A percentile compares a stretch with the other conserved stretches of the same genome.
Evolutionary conservation across 176 grass and related monocot genomes (phyloP).

Genomic region (Tuctoria greenei): DNA sequence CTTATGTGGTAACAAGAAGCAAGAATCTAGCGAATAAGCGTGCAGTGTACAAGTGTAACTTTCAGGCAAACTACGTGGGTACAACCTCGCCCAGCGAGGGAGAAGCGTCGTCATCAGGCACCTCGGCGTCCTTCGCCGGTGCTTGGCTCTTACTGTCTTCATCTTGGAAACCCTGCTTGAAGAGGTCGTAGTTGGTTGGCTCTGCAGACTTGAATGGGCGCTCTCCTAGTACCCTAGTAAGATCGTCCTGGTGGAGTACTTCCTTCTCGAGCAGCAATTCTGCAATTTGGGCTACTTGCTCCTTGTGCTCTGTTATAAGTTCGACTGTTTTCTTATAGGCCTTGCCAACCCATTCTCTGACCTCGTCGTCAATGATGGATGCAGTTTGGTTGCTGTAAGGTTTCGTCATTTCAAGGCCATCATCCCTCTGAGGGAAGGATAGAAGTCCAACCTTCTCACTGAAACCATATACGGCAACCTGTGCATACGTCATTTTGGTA

Average conservation of each 20-base stretch:
- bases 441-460: slow-evolving; percentile 95
- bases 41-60: slow-evolving; percentile 34
- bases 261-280: slow-evolving; percentile 94
- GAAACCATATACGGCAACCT: slow-evolving; percentile 92
- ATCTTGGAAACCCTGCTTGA: slow-evolving; percentile 73
- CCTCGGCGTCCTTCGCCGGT: slow-evolving; percentile 20
- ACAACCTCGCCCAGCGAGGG: slow-evolving; percentile 64
- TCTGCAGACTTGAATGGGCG: slow-evolving; percentile 74
- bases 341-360: slow-evolving; percentile 87
- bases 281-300: slow-evolving; percentile 66
- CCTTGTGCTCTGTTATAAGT: slow-evolving; percentile 80
- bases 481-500: slow-evolving; percentile 95
- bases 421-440: slow-evolving; percentile 90
- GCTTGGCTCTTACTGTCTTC: slow-evolving; percentile 47
- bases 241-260: slow-evolving; percentile 90
- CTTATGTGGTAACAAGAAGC: slow-evolving; percentile 44
- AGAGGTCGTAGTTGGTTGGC: slow-evolving; percentile 75
- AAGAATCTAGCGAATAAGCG: slow-evolving; percentile 29
- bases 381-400: slow-evolving; percentile 93
- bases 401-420: slow-evolving; percentile 90
- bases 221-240: slow-evolving; percentile 68
- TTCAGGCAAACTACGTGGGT: slow-evolving; percentile 42
- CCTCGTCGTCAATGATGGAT: slow-evolving; percentile 85
- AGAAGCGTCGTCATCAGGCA: slow-evolving; percentile 42
- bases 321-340: slow-evolving; percentile 73